phyloP scores from a whole-genome alignment of 305 asterid species.

The Fraxinus albicans region DNA sequence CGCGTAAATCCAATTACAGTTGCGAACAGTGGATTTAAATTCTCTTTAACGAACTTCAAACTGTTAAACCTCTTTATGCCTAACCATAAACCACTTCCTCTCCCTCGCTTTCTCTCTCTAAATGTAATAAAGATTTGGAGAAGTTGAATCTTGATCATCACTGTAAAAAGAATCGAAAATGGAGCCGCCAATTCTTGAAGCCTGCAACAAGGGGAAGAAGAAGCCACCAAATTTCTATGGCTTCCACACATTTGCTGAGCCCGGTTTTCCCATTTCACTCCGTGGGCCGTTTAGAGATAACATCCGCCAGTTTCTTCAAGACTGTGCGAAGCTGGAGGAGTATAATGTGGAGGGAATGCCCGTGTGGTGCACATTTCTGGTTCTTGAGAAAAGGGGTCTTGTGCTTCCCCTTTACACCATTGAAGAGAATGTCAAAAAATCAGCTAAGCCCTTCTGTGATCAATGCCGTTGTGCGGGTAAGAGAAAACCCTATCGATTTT shows the following conservation, averaged over 20 bases:
- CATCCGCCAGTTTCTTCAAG: constrained; percentile 55
- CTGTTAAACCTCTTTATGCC: constrained; percentile 31
- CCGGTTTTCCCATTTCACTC: constrained; percentile 46
- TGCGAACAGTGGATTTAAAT: constrained; percentile 34
- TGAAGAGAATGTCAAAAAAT: constrained; percentile 59
- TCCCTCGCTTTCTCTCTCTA: neutral
- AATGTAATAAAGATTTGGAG: constrained; percentile 1
- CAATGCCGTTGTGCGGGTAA: constrained; percentile 79
- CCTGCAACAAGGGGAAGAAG: constrained; percentile 30
- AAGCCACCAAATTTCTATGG: constrained; percentile 43
- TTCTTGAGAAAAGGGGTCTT: constrained; percentile 55
- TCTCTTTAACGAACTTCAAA: constrained; percentile 20
- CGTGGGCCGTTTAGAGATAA: constrained; percentile 70
- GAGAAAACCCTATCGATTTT: constrained; percentile 13
- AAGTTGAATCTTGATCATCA: constrained; percentile 12
- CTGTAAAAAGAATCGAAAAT: constrained; percentile 7
- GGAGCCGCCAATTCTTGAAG: constrained; percentile 23
- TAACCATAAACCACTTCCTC: constrained; percentile 19
- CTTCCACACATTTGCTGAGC: constrained; percentile 63
- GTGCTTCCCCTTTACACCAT: constrained; percentile 75
- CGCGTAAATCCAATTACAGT: constrained; percentile 25
- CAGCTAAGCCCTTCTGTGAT: constrained; percentile 63
- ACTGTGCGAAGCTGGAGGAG: constrained; percentile 59
- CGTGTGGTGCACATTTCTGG: constrained; percentile 67
- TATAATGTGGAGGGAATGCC: constrained; percentile 57